Evolutionary conservation across 192 early-diverging fungal species (phyloP).

Genomic region (Rhizoclosmatium globosum): DNA sequence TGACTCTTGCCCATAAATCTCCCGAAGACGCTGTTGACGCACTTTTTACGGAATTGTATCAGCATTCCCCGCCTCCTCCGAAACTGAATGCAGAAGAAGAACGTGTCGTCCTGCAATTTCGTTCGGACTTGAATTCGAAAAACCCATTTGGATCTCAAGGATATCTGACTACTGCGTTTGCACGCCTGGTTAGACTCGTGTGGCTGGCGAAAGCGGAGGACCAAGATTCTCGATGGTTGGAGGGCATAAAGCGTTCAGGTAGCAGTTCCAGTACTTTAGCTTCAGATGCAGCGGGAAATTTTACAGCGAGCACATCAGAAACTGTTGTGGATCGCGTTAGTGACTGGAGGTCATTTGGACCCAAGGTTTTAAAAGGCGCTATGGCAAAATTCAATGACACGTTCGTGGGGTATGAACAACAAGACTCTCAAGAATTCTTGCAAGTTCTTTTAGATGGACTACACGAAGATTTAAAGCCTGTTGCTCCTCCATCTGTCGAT

Average conservation of each 20-base stretch:
- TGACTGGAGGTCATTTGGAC: neutral
- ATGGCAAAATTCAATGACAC: conserved; percentile 55
- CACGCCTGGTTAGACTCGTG: conserved; percentile 69
- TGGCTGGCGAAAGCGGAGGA: conserved; percentile 44
- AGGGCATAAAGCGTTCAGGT: conserved; percentile 47
- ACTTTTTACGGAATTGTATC: neutral
- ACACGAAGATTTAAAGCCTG: conserved; percentile 70
- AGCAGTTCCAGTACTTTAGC: neutral
- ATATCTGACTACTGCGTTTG: conserved; percentile 71
- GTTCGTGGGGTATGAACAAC: conserved; percentile 82
- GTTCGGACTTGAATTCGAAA: conserved; percentile 56
- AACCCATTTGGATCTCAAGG: conserved; percentile 72
- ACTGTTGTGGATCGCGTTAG: neutral
- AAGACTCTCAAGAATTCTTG: conserved; percentile 94
- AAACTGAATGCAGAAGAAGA: neutral
- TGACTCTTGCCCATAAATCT: conserved; percentile 5
- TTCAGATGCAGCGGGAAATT: neutral
- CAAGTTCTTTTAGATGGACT: conserved; percentile 81
- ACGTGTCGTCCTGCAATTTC: conserved; percentile 4
- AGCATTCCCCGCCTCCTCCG: neutral
- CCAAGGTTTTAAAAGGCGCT: conserved; percentile 1
- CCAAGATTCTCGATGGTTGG: conserved; percentile 68
- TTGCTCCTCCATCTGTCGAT: conserved; percentile 42
- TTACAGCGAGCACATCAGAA: neutral
- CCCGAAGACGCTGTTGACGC: conserved; percentile 27